Conservation (phyloP, 768 basidiomycete species). For the Boletus rufocinnamomeus region DNA sequence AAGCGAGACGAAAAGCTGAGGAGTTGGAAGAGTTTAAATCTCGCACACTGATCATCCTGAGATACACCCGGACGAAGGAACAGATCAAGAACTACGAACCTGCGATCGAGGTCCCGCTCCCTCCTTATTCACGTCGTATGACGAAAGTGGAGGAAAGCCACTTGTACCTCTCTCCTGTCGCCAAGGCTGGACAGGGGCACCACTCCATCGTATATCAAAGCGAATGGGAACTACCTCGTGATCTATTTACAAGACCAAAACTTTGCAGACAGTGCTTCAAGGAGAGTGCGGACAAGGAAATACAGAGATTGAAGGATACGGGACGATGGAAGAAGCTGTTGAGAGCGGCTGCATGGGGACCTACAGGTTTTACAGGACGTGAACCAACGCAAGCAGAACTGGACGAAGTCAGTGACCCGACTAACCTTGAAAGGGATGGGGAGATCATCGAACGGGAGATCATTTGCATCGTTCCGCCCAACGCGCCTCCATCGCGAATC, state of each 20-base stretch:
- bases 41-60: constrained; percentile 22
- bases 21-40: constrained; percentile 16
- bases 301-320: constrained; percentile 23
- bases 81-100: constrained; percentile 29
- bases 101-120: constrained; percentile 33
- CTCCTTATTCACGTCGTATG: constrained; percentile 25
- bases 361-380: constrained; percentile 6
- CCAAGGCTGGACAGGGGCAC: constrained; percentile 45
- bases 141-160: constrained; percentile 43
- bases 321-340: constrained; percentile 27
- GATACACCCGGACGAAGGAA: constrained; percentile 21
- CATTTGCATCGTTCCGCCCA: constrained; percentile 6
- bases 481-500: not conserved
- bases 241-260: constrained; percentile 35
- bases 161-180: constrained; percentile 45
- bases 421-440: not conserved
- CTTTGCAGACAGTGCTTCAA: constrained; percentile 44
- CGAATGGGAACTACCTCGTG: constrained; percentile 54
- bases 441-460: constrained; percentile 25
- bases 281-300: constrained; percentile 30
- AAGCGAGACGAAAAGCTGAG: constrained; percentile 7
- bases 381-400: constrained; percentile 2
- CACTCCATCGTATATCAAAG: constrained; percentile 56
- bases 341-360: constrained; percentile 11
- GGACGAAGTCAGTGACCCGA: constrained; percentile 1